These are phyloP conservation scores for Citrullus colocynthis DNA, from an alignment of 306 rosid genomes.

Conservation along the genomic window DNA sequence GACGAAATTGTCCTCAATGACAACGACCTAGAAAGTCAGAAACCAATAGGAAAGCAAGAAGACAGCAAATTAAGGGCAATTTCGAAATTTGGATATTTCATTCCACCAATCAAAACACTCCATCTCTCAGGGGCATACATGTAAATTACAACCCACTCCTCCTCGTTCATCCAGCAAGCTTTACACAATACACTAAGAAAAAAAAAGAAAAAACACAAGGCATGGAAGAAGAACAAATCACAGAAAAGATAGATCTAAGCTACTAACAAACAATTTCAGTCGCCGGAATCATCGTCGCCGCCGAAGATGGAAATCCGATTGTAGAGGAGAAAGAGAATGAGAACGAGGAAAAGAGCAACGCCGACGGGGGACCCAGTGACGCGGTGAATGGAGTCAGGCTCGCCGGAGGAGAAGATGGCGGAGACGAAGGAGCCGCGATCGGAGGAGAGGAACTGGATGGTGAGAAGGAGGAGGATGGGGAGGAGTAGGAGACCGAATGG, in stretches of 20 bases:
- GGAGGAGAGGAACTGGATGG: slow-evolving; percentile 83
- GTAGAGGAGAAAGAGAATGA: slow-evolving; percentile 51
- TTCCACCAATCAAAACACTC: neutral
- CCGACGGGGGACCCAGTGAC: slow-evolving; percentile 78
- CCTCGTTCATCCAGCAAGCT: neutral
- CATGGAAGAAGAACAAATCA: neutral
- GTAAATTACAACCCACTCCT: neutral
- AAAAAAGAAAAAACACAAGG: neutral
- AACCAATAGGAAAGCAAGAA: neutral
- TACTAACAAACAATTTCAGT: slow-evolving; percentile 11
- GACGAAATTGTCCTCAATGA: neutral
- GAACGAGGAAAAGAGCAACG: slow-evolving; percentile 58
- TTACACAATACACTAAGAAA: neutral
- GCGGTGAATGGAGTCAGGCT: slow-evolving; percentile 73
- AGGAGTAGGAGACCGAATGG: slow-evolving; percentile 77
- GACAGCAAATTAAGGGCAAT: neutral
- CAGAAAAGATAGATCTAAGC: slow-evolving; percentile 16
- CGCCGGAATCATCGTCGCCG: slow-evolving; percentile 52
- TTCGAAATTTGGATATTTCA: neutral
- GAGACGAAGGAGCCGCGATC: slow-evolving; percentile 67
- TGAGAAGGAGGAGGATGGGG: slow-evolving; percentile 69
- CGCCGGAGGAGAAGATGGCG: slow-evolving; percentile 60
- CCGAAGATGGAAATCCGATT: slow-evolving; percentile 70
- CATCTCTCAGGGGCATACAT: neutral
- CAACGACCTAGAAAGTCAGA: neutral